These are phyloP conservation scores for Rauvolfia tetraphylla DNA, from an alignment of 257 asterid species.

Conservation along the genomic window DNA sequence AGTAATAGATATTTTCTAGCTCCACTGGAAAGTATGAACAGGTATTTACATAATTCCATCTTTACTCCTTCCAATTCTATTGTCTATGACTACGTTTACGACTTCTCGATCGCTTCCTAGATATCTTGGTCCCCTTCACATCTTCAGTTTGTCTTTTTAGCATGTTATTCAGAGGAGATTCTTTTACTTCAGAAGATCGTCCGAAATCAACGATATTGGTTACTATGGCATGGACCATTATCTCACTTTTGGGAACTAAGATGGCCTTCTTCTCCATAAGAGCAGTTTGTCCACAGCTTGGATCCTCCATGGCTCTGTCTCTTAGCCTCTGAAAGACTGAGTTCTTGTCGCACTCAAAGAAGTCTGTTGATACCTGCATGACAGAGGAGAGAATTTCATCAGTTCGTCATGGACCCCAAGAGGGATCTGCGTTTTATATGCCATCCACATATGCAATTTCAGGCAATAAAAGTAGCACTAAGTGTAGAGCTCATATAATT, in stretches of 20 bases:
- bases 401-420: neutral
- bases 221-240: slow-evolving; percentile 52
- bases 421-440: neutral
- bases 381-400: neutral
- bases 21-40: neutral
- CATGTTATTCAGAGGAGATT: slow-evolving; percentile 1
- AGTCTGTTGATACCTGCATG: slow-evolving; percentile 41
- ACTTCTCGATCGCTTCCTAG: slow-evolving; percentile 17
- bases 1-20: neutral
- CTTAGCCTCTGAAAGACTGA: slow-evolving; percentile 55
- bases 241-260: slow-evolving; percentile 59
- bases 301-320: slow-evolving; percentile 46
- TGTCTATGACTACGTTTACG: neutral
- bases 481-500: neutral
- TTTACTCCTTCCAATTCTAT: neutral
- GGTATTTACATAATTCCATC: neutral
- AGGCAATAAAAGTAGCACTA: no score
- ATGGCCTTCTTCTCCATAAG: slow-evolving; percentile 47
- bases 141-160: neutral
- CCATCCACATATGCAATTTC: neutral
- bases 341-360: slow-evolving; percentile 44
- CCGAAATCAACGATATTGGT: slow-evolving; percentile 58
- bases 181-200: slow-evolving; percentile 24
- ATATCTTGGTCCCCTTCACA: neutral
- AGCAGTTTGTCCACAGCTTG: slow-evolving; percentile 72